Evolutionary conservation across 2,329 filamentous ascomycete species (phyloP), one percentile per base, ranked within the genome.

Genomic region (Hymenoscyphus albidus): DNA sequence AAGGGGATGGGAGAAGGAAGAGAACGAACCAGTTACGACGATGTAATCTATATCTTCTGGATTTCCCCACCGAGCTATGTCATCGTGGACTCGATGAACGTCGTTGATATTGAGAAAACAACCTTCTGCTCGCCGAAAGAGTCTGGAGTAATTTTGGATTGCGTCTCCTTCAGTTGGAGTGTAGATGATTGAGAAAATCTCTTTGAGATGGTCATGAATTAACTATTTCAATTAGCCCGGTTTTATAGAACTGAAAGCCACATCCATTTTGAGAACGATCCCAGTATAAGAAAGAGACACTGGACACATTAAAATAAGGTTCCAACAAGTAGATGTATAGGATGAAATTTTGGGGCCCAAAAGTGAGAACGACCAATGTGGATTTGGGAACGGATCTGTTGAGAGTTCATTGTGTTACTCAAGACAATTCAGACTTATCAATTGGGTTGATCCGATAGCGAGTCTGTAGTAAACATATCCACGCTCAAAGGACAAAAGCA

Each of bases 131-230:
- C 85, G 81, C 12, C 93, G 80, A 72, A 96, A 96, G 0, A 95
- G 76, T 0, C 88, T 80, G 0, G 91, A 95, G 74, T 91, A 96
- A 68, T 93, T 90, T 69, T 91, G 86, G 60, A 96, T 96, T 0
- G 93, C 93, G 51, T 96, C 91, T 9, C 91, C 92, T 77, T 96
- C 92, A 0, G 93, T 96, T 0, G 93, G 93, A 0, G 93, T 96
- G 74, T 96, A 97, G 35, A 96, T 91, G n/a, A 96, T 80, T 51
- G 88, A 87, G 73, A 96, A 93, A 90, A 96, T 95, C 74, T 96
- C 92, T 68, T 90, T 88, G 22, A 96, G 78, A 71, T 96, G 88
- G 4, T 90, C 86, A 74, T 91, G 83, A 7, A 95, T 81, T 10
- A 96, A 82, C 84, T 92, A 13, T 2, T 57, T 6, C 10, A 7